Evolutionary conservation across 2,329 filamentous ascomycete genomes (phyloP).

Genomic region (Epichloe bromicola): DNA sequence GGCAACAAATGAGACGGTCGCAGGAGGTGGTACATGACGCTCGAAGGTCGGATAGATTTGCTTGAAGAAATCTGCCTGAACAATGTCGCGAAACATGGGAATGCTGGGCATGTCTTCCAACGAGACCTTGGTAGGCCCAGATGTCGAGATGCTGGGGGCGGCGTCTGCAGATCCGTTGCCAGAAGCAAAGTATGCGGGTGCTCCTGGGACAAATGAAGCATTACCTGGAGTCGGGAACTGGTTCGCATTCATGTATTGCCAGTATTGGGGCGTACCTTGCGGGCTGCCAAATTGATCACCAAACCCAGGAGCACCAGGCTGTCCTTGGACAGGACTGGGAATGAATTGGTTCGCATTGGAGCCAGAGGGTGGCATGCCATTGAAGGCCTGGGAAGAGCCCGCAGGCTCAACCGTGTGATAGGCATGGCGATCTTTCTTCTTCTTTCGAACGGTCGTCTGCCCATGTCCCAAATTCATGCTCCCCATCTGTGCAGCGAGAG

Average conservation of each 20-base stretch:
- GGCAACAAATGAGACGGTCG: constrained; percentile 79
- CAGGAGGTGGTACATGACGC: constrained; percentile 79
- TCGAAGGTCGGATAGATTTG: constrained; percentile 95
- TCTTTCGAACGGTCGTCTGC: constrained; percentile 44
- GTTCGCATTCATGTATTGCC: constrained; percentile 22
- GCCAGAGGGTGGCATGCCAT: constrained; percentile 49
- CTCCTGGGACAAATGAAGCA: constrained; percentile 23
- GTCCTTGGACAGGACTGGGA: constrained; percentile 15
- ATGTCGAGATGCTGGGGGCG: constrained; percentile 20
- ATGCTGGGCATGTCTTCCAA: constrained; percentile 89
- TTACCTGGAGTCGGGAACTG: constrained; percentile 51
- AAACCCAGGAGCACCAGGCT: constrained; percentile 16
- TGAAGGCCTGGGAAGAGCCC: constrained; percentile 55
- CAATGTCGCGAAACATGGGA: constrained; percentile 67
- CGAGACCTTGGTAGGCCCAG: constrained; percentile 49
- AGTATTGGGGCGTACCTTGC: constrained; percentile 28
- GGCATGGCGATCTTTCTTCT: constrained; percentile 93
- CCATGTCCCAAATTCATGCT: constrained; percentile 53
- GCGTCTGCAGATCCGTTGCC: constrained; percentile 15
- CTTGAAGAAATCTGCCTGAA: constrained; percentile 71
- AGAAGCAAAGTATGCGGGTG: constrained; percentile 14
- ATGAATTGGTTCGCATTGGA: constrained; percentile 32
- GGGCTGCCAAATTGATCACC: constrained; percentile 34
- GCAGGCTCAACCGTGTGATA: constrained; percentile 73
- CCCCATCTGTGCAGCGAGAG: constrained; percentile 61